Percentiles rank a stretch among this genome's conserved stretches.
Evolutionary conservation across 2,329 filamentous ascomycete genomes (phyloP).

Genomic region (Rhexocercosporidium sp.): DNA sequence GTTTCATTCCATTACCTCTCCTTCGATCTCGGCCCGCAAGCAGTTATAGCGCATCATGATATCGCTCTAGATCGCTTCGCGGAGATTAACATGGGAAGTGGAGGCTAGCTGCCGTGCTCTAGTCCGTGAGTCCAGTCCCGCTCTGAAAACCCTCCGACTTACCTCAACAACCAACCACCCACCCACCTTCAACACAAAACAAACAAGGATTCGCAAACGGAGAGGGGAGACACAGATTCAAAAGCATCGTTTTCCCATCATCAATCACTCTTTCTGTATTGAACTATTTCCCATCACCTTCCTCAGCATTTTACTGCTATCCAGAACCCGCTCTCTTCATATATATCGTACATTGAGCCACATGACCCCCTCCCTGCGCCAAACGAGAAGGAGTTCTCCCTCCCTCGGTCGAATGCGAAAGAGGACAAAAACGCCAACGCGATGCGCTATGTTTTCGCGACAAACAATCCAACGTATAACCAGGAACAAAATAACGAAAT

Average conservation of each 20-base stretch:
- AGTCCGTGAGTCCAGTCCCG: background rate
- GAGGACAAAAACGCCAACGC: constrained; percentile 18
- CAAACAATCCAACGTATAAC: constrained; percentile 3
- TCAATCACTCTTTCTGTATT: constrained; percentile 5
- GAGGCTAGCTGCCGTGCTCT: constrained; percentile 6
- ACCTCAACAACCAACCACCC: background rate
- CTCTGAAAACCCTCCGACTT: background rate
- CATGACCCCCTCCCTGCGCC: constrained; percentile 11
- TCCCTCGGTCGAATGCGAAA: constrained; percentile 1
- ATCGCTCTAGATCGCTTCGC: constrained; percentile 3
- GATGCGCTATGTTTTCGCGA: constrained; percentile 24
- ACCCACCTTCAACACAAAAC: background rate
- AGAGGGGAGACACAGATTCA: background rate
- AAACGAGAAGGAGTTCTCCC: constrained; percentile 7
- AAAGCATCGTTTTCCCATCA: background rate
- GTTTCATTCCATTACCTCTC: background rate
- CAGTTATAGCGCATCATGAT: background rate
- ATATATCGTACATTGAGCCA: constrained; percentile 23
- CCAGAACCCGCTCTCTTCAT: background rate
- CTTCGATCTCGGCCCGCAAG: background rate
- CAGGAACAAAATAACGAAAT: background rate
- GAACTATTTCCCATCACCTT: constrained; percentile 6
- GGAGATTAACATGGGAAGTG: constrained; percentile 4
- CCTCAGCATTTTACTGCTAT: background rate
- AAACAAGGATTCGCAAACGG: background rate